Evolutionary conservation across 306 rosid species (phyloP).

Genomic region (Trifolium pratense): DNA sequence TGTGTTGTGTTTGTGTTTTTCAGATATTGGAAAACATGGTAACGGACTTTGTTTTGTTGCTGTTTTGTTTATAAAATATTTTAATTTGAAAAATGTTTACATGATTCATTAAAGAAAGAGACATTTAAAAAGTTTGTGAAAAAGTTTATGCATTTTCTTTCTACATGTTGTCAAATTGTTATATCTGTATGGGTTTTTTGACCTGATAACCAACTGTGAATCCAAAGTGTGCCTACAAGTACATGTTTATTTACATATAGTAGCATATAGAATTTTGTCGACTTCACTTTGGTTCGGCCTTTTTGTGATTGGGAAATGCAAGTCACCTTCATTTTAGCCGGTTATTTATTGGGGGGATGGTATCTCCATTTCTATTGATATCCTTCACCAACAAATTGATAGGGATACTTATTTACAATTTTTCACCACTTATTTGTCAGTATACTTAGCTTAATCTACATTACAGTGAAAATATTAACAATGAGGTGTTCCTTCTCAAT

Average conservation of each 20-base stretch:
- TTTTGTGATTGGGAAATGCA: neutral
- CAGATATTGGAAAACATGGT: slow-evolving; percentile 1
- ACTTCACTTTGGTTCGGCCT: neutral
- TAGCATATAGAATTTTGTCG: neutral
- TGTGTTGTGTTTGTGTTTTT: neutral
- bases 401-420: no score
- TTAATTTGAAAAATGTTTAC: neutral
- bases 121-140: no score
- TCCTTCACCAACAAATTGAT: no score
- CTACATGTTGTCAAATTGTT: no score
- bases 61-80: neutral
- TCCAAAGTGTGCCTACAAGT: neutral
- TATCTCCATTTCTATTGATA: no score
- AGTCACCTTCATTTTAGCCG: neutral
- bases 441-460: neutral
- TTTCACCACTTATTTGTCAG: neutral
- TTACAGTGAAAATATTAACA: neutral
- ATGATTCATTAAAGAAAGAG: no score
- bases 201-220: no score
- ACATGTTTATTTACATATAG: neutral
- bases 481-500: slow-evolving; percentile 5
- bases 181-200: no score
- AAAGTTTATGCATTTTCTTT: no score
- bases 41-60: neutral
- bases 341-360: no score